Evolutionary conservation across 2,329 filamentous ascomycete genomes (phyloP).

Genomic region (Colletotrichum endophyticum): DNA sequence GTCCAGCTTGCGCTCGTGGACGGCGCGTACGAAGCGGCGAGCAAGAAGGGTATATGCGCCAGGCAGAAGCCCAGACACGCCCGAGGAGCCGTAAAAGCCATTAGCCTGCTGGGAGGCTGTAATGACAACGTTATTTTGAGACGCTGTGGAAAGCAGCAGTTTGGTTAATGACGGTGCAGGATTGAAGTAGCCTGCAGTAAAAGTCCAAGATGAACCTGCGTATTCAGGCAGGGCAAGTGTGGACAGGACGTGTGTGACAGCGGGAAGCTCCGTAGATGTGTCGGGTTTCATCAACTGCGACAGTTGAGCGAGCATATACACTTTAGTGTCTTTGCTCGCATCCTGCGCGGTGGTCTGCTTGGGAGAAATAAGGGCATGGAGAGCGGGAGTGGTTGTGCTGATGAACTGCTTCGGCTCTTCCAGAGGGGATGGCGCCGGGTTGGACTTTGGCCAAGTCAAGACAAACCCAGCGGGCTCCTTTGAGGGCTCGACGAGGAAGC

Average conservation of each 20-base stretch:
- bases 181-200: constrained; percentile 98
- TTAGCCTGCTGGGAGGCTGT: constrained; percentile 94
- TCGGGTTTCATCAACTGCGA: constrained; percentile 82
- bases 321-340: constrained; percentile 61
- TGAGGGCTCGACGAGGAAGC: constrained; percentile 77
- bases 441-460: constrained; percentile 76
- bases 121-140: constrained; percentile 77
- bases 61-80: constrained; percentile 88
- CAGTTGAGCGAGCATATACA: constrained; percentile 89
- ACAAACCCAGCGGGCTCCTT: constrained; percentile 60
- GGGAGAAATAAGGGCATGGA: constrained; percentile 71
- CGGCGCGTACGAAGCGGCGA: constrained; percentile 74
- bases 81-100: constrained; percentile 89
- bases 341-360: constrained; percentile 30
- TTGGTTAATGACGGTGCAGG: constrained; percentile 84
- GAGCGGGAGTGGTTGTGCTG: constrained; percentile 66
- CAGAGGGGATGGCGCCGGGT: constrained; percentile 78
- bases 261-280: constrained; percentile 86
- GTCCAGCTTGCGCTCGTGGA: constrained; percentile 49
- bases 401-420: constrained; percentile 74
- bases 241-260: constrained; percentile 75
- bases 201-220: constrained; percentile 82
- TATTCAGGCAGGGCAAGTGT: constrained; percentile 69
- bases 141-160: constrained; percentile 77
- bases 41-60: constrained; percentile 92